Percentiles rank a stretch among this genome's conserved stretches.
phyloP scores from a whole-genome alignment of 2,329 filamentous ascomycete genomes.

The Aureobasidium uvarum region DNA sequence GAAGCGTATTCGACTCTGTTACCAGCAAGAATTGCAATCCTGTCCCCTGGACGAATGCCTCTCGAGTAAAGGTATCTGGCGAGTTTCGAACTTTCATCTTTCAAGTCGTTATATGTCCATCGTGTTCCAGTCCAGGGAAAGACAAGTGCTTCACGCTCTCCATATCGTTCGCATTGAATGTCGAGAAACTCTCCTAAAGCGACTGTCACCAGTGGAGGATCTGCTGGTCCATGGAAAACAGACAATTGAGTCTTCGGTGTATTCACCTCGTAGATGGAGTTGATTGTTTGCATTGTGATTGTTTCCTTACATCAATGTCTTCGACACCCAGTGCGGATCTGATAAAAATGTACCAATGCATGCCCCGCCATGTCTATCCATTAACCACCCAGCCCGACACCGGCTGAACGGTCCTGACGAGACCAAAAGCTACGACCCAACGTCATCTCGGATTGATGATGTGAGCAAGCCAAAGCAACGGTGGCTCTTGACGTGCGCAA shows the following conservation, averaged over 20 bases:
- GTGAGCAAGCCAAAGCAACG: slow-evolving; percentile 5
- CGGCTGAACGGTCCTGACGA: not conserved
- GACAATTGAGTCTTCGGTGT: slow-evolving; percentile 39
- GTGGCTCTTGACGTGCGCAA: not conserved
- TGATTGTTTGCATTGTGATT: slow-evolving; percentile 26
- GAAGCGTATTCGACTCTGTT: slow-evolving; percentile 60
- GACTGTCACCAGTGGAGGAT: slow-evolving; percentile 67
- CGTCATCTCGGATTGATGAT: slow-evolving; percentile 17
- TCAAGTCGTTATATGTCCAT: slow-evolving; percentile 59
- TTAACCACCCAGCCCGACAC: slow-evolving; percentile 7
- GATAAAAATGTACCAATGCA: slow-evolving; percentile 27
- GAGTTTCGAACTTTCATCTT: slow-evolving; percentile 42
- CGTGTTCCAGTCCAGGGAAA: slow-evolving; percentile 73
- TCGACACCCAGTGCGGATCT: slow-evolving; percentile 20
- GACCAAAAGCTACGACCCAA: not conserved
- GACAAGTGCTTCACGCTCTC: slow-evolving; percentile 65
- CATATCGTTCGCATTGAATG: slow-evolving; percentile 65
- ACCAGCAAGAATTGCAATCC: slow-evolving; percentile 70
- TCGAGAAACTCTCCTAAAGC: slow-evolving; percentile 71
- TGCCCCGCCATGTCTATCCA: slow-evolving; percentile 14
- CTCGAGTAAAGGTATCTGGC: slow-evolving; percentile 57
- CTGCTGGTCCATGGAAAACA: slow-evolving; percentile 64
- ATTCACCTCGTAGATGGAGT: slow-evolving; percentile 18
- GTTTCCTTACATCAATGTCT: slow-evolving; percentile 14
- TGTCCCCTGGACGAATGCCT: slow-evolving; percentile 66